Conservation (phyloP, 345 rosid genomes). For the Draba incana region DNA sequence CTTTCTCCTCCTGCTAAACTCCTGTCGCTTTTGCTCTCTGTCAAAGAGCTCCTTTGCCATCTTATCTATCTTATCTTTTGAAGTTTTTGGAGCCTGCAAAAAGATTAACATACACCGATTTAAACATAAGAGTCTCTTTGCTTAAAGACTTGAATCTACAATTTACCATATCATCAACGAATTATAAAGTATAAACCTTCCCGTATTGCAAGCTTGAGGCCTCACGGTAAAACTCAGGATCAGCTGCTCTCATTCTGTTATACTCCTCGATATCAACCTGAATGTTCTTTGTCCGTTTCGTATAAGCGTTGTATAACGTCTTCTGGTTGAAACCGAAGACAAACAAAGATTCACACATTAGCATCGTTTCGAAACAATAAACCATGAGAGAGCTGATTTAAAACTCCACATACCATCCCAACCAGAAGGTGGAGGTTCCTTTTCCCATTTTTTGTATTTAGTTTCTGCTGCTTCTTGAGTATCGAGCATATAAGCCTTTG, state of each 20-base stretch:
- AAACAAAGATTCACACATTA: conserved; percentile 18
- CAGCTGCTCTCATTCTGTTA: conserved; percentile 94
- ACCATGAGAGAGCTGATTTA: not conserved
- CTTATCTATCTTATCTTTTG: conserved; percentile 75
- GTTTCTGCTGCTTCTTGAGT: conserved; percentile 89
- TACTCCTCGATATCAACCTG: conserved; percentile 80
- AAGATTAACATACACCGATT: conserved; percentile 18
- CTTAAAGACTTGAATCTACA: conserved; percentile 6
- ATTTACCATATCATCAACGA: conserved; percentile 8
- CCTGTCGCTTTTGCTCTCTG: conserved; percentile 68
- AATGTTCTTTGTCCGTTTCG: conserved; percentile 79
- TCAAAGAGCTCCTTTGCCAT: conserved; percentile 90
- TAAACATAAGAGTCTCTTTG: not conserved
- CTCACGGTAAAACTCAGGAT: conserved; percentile 96
- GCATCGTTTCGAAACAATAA: conserved; percentile 10
- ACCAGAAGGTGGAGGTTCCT: conserved; percentile 90
- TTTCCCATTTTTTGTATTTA: conserved; percentile 95
- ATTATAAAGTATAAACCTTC: conserved; percentile 58
- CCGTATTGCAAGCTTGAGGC: conserved; percentile 94
- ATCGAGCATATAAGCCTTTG: conserved; percentile 80
- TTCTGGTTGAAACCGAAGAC: conserved; percentile 89
- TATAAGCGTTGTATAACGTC: conserved; percentile 83
- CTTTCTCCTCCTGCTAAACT: conserved; percentile 90
- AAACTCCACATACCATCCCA: conserved; percentile 78
- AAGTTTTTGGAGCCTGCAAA: conserved; percentile 76